A percentile compares a stretch with the other conserved stretches of the same genome.
phyloP scores from a whole-genome alignment of 2,329 filamentous ascomycete species.

The Clonostachys byssicola region DNA sequence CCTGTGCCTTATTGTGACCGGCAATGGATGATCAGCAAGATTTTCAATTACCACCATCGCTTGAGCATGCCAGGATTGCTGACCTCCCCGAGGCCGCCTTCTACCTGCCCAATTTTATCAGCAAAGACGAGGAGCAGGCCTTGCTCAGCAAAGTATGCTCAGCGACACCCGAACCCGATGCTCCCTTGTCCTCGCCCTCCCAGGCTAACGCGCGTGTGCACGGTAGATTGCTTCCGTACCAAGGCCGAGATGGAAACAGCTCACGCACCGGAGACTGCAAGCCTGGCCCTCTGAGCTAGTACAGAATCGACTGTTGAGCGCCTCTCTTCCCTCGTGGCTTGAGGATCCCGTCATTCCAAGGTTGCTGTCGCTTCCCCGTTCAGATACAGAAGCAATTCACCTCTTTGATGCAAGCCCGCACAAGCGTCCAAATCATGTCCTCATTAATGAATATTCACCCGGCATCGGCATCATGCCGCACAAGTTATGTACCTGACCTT shows the following conservation, averaged over 20 bases:
- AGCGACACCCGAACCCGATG: not conserved
- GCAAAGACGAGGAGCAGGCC: slow-evolving; percentile 63
- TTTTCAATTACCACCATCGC: slow-evolving; percentile 33
- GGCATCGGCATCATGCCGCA: slow-evolving; percentile 97
- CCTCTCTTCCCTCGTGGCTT: slow-evolving; percentile 74
- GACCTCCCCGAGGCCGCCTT: slow-evolving; percentile 63
- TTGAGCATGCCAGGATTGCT: slow-evolving; percentile 47
- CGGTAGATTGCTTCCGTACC: slow-evolving; percentile 57
- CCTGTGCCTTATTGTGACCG: too few relatives aligned
- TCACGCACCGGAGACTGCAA: slow-evolving; percentile 87
- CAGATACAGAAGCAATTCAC: slow-evolving; percentile 19
- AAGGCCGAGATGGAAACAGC: slow-evolving; percentile 77
- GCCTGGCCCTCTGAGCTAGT: slow-evolving; percentile 84
- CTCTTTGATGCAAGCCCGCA: slow-evolving; percentile 68
- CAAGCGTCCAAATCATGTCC: slow-evolving; percentile 76
- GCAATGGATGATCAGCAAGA: slow-evolving; percentile 1
- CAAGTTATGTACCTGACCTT: slow-evolving; percentile 46
- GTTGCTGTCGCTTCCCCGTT: slow-evolving; percentile 43
- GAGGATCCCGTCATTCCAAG: slow-evolving; percentile 63
- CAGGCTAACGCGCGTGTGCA: slow-evolving; percentile 1
- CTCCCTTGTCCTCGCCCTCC: slow-evolving; percentile 1
- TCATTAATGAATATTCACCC: slow-evolving; percentile 87
- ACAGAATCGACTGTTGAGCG: slow-evolving; percentile 70
- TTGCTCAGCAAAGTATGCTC: slow-evolving; percentile 65
- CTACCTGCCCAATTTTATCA: slow-evolving; percentile 86